Base-by-base conservation (phyloP, 495 filamentous ascomycete genomes). In the Glutinoglossum americanum region DNA sequence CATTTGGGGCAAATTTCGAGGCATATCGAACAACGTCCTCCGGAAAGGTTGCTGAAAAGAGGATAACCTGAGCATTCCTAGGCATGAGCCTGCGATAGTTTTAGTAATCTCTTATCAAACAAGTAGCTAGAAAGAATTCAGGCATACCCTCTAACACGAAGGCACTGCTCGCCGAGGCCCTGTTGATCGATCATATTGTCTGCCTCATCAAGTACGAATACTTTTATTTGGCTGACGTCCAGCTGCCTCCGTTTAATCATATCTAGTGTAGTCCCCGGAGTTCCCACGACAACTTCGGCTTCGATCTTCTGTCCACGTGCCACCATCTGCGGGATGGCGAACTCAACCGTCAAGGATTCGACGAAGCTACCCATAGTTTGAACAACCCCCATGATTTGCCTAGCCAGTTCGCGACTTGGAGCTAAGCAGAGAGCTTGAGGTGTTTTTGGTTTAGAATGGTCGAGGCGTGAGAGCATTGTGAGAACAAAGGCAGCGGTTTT, bases 21-120 rank as follows among this genome's bases (percentile, higher is more conserved):
- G 90, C 92, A 63, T 87, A 99, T 58, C 73, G 68, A 66, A 87
- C 76, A 21, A 99, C 89, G 53, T 85, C 76, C 1, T 82, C 73
- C 0, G 93, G 89, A 69, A 97, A 99, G 0, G 93, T 99, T 19
- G 93, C 93, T 17, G 90, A 96, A 71, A 99, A 97, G 11, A 99
- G 79, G 39, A 96, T 82, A 51, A 87, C 80, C 67, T 99, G 92
- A 32, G 85, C 74, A 57, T 72, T 72, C 39, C 72, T 73, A 0
- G 85, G 85, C 11, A 96, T 72, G 61, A 86, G 66, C 23, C 44
- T 45, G 28, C 13, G 27, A n/a, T 23, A 15, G 21, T 23, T 10
- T 45, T 35, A 30, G 30, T 23, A 30, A 15, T 35, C 5, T 30
- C 37, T 26, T 28, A 17, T 25, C 10, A 15, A 49, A 9, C n/a